Evolutionary conservation across 2,329 filamentous ascomycete genomes (phyloP).

Genomic region (Penicillium sp.): DNA sequence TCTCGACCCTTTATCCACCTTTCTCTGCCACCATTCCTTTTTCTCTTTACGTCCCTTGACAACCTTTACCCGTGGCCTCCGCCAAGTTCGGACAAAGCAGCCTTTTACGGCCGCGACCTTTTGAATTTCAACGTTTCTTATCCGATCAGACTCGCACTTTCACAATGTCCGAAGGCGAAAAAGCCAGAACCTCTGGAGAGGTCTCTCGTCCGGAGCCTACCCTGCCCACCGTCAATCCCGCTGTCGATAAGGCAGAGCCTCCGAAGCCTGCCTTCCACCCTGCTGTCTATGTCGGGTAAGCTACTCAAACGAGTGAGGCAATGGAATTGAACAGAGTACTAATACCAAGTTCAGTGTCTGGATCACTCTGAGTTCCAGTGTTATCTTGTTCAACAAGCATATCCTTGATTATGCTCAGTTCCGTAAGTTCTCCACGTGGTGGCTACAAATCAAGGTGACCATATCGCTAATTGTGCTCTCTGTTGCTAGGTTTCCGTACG

Average conservation of each 20-base stretch:
- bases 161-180: constrained; percentile 64
- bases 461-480: constrained; percentile 2
- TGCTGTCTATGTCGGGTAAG: constrained; percentile 69
- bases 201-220: constrained; percentile 41
- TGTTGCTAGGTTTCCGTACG: constrained; percentile 38
- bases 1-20: too few species aligned
- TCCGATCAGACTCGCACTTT: constrained; percentile 32
- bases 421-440: too few species aligned
- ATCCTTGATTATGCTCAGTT: constrained; percentile 80
- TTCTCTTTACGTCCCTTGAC: too few species aligned
- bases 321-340: constrained; percentile 8
- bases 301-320: neutral
- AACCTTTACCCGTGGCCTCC: constrained; percentile 34
- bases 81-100: constrained; percentile 37
- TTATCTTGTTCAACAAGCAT: constrained; percentile 99
- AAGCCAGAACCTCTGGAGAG: constrained; percentile 75
- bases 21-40: too few species aligned
- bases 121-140: constrained; percentile 43
- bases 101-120: constrained; percentile 40
- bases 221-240: constrained; percentile 72
- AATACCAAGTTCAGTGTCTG: constrained; percentile 56
- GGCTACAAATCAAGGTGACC: too few species aligned
- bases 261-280: constrained; percentile 62
- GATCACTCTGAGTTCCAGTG: constrained; percentile 84
- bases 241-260: constrained; percentile 58